Evolutionary conservation across 139 green algal genomes (phyloP).

Genomic region (Chlorella sp.): DNA sequence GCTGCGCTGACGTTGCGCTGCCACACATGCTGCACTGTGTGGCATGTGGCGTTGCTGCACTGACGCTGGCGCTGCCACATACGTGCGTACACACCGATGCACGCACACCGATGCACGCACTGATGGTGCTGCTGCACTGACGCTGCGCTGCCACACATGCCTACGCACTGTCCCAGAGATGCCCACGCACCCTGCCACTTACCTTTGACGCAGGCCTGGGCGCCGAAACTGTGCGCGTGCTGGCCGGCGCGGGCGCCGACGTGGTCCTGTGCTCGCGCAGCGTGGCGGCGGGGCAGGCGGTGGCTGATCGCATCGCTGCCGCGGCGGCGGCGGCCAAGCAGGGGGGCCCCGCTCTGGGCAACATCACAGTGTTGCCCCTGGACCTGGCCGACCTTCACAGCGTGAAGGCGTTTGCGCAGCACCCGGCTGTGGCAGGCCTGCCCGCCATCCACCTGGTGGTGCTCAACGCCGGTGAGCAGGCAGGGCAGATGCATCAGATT

Average conservation of each 20-base stretch:
- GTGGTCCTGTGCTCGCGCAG: slow-evolving; percentile 70
- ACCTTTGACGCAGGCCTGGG: slow-evolving; percentile 62
- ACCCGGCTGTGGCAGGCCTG: slow-evolving; percentile 50
- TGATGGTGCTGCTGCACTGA: no score
- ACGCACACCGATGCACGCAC: no score
- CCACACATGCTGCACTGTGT: no score
- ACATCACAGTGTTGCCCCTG: slow-evolving; percentile 49
- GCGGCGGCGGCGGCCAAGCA: not conserved
- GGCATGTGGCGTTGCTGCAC: no score
- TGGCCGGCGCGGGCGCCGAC: slow-evolving; percentile 56
- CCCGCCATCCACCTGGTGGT: slow-evolving; percentile 74
- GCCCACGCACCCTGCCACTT: slow-evolving; percentile 1
- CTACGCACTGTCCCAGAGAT: not conserved
- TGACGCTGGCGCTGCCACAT: no score
- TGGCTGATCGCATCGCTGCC: not conserved
- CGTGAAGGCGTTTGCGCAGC: slow-evolving; percentile 55
- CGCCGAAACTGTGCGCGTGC: slow-evolving; percentile 66
- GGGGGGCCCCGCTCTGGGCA: slow-evolving; percentile 20
- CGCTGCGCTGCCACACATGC: no score
- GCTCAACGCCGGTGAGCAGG: slow-evolving; percentile 65
- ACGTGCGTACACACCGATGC: no score
- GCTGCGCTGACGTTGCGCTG: no score
- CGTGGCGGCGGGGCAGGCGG: slow-evolving; percentile 41
- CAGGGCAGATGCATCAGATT: no score
- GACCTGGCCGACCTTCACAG: slow-evolving; percentile 70